These are phyloP conservation scores for Rhodocollybia butyracea DNA, from an alignment of 768 basidiomycete species.

Conservation along the genomic window DNA sequence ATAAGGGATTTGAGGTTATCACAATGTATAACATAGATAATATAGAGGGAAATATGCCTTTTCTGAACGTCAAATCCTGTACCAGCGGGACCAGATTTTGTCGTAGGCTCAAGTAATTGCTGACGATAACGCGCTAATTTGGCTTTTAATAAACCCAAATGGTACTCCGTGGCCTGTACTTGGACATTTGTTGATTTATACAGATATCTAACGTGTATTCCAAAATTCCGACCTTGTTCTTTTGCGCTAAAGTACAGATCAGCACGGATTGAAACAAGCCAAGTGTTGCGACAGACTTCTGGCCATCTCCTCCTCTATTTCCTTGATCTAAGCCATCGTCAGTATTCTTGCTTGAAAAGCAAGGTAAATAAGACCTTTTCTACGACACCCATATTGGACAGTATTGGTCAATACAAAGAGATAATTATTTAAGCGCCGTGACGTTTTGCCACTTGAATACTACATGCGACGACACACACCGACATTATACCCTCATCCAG, in stretches of 20 bases:
- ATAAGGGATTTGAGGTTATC: background rate
- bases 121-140: slow-evolving; percentile 93
- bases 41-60: slow-evolving; percentile 21
- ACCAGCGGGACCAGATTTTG: slow-evolving; percentile 78
- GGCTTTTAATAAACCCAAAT: slow-evolving; percentile 90
- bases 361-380: slow-evolving; percentile 62
- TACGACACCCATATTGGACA: slow-evolving; percentile 77
- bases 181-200: slow-evolving; percentile 15
- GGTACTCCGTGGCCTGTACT: slow-evolving; percentile 86
- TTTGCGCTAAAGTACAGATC: too few relatives aligned
- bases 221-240: slow-evolving; percentile 72
- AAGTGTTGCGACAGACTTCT: too few relatives aligned
- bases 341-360: background rate
- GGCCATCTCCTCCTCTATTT: slow-evolving; percentile 78
- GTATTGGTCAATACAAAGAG: background rate
- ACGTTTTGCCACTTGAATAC: too few relatives aligned
- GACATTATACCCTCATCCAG: slow-evolving; percentile 63
- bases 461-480: slow-evolving; percentile 60
- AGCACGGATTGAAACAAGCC: too few relatives aligned
- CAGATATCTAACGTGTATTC: background rate
- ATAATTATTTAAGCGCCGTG: too few relatives aligned
- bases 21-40: background rate
- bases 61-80: slow-evolving; percentile 89
- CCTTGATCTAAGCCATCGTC: slow-evolving; percentile 67
- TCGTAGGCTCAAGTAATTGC: slow-evolving; percentile 87